Evolutionary conservation across 2,329 filamentous ascomycete species (phyloP).

Genomic region (Beauveria scarabaeidicola): DNA sequence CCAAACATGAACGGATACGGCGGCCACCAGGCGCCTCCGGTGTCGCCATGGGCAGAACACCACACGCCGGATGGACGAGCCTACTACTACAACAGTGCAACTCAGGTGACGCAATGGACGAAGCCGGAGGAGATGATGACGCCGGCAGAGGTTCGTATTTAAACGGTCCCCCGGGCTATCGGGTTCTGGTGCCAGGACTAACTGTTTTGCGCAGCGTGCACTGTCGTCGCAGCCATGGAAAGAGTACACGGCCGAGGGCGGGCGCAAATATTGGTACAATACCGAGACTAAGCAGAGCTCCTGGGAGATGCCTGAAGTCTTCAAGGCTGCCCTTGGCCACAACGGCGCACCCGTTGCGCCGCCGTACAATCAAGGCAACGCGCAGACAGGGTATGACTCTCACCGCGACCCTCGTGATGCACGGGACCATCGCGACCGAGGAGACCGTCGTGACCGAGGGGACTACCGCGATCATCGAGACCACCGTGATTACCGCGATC

Average conservation of each 20-base stretch:
- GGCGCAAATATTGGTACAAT: conserved; percentile 93
- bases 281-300: conserved; percentile 84
- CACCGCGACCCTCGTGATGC: conserved; percentile 25
- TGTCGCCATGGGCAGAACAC: conserved; percentile 85
- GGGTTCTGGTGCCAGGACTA: not conserved
- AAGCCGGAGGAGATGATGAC: conserved; percentile 89
- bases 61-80: conserved; percentile 71
- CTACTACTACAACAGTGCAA: conserved; percentile 86
- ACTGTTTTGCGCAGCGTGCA: conserved; percentile 50
- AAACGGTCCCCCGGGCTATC: not conserved
- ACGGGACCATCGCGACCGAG: conserved; percentile 13
- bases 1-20: conserved; percentile 50
- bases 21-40: conserved; percentile 38
- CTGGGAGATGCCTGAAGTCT: conserved; percentile 86
- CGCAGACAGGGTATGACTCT: conserved; percentile 34
- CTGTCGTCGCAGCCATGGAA: conserved; percentile 83
- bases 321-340: conserved; percentile 61
- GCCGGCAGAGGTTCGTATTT: conserved; percentile 58
- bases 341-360: conserved; percentile 36
- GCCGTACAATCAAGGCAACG: conserved; percentile 34
- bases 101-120: conserved; percentile 86
- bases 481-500: conserved; percentile 14
- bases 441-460: conserved; percentile 15
- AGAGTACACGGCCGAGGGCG: conserved; percentile 79
- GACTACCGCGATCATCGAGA: conserved; percentile 14